Evolutionary conservation across 805 yeast species (phyloP).

Genomic region (Yarrowia divulgata): DNA sequence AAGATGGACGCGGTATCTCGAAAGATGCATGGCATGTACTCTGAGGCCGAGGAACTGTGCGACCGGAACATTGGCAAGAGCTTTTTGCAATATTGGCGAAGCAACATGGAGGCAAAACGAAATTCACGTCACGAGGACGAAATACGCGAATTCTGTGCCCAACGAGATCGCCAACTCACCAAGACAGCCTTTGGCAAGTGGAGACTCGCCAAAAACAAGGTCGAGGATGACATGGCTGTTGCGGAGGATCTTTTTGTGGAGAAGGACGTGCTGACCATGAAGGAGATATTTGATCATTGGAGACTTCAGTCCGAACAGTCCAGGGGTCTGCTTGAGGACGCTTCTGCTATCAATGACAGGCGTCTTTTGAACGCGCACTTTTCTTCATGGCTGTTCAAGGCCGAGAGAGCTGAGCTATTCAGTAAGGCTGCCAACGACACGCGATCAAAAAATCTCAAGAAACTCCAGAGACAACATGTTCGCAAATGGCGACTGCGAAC

Average conservation of each 20-base stretch:
- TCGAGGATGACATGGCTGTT: slow-evolving; percentile 11
- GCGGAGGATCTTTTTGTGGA: slow-evolving; percentile 23
- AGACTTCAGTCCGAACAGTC: neutral
- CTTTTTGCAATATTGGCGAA: neutral
- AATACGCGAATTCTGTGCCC: neutral
- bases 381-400: slow-evolving; percentile 30
- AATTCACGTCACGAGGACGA: neutral
- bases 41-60: neutral
- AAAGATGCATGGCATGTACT: neutral
- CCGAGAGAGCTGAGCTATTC: slow-evolving; percentile 5
- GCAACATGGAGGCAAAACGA: neutral
- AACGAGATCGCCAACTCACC: neutral
- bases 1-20: neutral
- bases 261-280: slow-evolving; percentile 28
- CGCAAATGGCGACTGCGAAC: slow-evolving; percentile 31
- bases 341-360: slow-evolving; percentile 6
- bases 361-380: slow-evolving; percentile 9
- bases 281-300: slow-evolving; percentile 15
- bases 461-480: slow-evolving; percentile 12
- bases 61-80: neutral
- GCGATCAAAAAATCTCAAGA: neutral
- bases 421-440: slow-evolving; percentile 18
- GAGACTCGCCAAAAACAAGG: neutral
- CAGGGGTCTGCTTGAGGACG: slow-evolving; percentile 8
- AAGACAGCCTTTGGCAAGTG: neutral